Conservation (phyloP, 1,284 basidiomycete species). For the Kwoniella shivajii region DNA sequence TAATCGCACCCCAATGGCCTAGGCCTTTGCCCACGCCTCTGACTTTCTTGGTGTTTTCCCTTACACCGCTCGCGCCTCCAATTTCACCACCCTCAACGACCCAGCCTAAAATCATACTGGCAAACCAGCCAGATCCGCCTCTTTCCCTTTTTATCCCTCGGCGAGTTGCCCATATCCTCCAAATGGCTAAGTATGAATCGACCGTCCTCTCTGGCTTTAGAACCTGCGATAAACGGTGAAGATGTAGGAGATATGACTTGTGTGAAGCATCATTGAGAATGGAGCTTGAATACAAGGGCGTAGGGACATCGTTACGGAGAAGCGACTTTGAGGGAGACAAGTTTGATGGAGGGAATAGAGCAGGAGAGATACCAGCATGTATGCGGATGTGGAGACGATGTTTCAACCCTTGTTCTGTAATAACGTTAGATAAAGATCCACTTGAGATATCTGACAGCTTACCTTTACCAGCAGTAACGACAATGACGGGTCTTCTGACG, state of each 20-base stretch:
- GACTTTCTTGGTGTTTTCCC: conserved; percentile 42
- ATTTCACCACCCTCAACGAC: conserved; percentile 71
- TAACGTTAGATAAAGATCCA: not conserved
- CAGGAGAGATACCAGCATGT: conserved; percentile 66
- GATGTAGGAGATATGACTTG: conserved; percentile 67
- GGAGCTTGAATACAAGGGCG: conserved; percentile 75
- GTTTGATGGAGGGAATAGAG: conserved; percentile 64
- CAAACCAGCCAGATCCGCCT: conserved; percentile 70
- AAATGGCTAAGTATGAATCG: conserved; percentile 71
- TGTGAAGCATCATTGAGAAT: conserved; percentile 70
- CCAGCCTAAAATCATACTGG: conserved; percentile 69
- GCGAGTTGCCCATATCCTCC: conserved; percentile 88
- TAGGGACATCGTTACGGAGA: conserved; percentile 55
- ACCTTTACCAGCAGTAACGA: conserved; percentile 29
- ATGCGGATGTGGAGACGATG: conserved; percentile 71
- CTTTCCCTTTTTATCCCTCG: conserved; percentile 66
- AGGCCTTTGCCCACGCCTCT: conserved; percentile 57
- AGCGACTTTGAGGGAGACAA: conserved; percentile 77
- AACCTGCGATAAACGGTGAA: conserved; percentile 66
- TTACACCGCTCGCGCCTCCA: conserved; percentile 35
- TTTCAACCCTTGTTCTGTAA: conserved; percentile 63
- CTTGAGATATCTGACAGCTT: not conserved
- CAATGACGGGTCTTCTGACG: conserved; percentile 46
- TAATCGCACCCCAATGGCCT: conserved; percentile 53
- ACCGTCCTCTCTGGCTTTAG: conserved; percentile 63